These are phyloP conservation scores for Colletotrichum melonis DNA, from an alignment of 2,329 filamentous ascomycete genomes.

Conservation along the genomic window DNA sequence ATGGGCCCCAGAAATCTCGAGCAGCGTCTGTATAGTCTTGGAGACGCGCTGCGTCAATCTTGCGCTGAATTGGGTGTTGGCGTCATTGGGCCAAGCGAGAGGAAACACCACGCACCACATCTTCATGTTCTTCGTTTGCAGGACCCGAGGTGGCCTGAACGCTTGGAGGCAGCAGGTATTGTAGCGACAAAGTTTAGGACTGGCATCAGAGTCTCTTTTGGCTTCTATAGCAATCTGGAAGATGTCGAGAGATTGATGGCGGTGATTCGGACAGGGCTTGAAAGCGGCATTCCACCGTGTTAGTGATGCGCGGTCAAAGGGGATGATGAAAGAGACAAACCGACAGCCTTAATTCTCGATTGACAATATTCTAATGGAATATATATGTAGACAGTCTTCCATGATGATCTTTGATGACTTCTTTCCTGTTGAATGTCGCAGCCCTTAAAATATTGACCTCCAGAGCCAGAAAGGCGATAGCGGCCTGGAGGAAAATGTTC, in stretches of 20 bases:
- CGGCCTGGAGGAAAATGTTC: no score
- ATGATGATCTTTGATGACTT: no score
- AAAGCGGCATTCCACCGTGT: not conserved
- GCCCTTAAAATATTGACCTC: no score
- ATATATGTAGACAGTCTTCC: no score
- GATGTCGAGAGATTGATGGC: conserved; percentile 38
- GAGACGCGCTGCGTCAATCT: conserved; percentile 37
- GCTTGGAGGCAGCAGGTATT: conserved; percentile 35
- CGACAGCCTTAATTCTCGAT: no score
- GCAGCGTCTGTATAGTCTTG: conserved; percentile 40
- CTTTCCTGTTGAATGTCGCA: no score
- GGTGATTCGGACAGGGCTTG: not conserved
- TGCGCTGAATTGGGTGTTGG: conserved; percentile 38
- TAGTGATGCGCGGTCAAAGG: not conserved
- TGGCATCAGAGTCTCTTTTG: conserved; percentile 43
- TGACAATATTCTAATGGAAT: no score
- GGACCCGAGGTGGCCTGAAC: conserved; percentile 37
- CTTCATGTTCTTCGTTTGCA: conserved; percentile 43
- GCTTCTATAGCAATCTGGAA: conserved; percentile 41
- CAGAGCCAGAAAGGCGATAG: no score
- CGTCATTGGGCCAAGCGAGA: conserved; percentile 38
- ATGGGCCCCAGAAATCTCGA: conserved; percentile 41
- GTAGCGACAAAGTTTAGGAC: conserved; percentile 40
- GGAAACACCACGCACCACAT: conserved; percentile 42
- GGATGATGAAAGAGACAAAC: no score